These are phyloP conservation scores for Bruguiera parviflora DNA, from an alignment of 345 rosid species.

Conservation along the genomic window DNA sequence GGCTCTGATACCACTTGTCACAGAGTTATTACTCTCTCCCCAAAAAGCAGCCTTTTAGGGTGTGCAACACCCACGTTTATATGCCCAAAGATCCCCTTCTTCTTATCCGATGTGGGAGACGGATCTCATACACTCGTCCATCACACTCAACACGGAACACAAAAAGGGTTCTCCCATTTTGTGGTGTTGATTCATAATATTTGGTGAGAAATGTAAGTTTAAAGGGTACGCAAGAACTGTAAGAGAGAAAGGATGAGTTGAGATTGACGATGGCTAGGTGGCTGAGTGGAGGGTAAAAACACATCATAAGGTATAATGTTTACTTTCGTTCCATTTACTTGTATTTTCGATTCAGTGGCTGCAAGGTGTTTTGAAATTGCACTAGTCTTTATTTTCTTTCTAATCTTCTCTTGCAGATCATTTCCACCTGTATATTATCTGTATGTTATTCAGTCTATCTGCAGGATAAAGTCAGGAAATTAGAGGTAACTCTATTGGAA, in stretches of 20 bases:
- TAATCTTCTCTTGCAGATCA: slow-evolving; percentile 51
- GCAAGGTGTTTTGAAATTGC: background rate
- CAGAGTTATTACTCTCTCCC: no score
- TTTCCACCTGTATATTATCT: slow-evolving; percentile 44
- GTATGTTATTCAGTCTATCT: slow-evolving; percentile 48
- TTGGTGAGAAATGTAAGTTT: no score
- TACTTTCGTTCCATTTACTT: background rate
- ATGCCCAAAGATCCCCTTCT: no score
- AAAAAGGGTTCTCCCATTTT: no score
- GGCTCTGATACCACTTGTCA: no score
- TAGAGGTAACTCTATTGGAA: slow-evolving; percentile 48
- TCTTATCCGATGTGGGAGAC: no score
- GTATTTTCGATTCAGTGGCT: background rate
- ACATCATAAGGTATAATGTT: background rate
- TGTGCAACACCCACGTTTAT: no score
- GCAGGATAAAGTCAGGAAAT: slow-evolving; percentile 42
- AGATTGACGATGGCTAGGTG: background rate
- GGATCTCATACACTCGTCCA: no score
- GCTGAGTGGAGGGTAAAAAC: background rate
- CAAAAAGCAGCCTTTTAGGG: no score
- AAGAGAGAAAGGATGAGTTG: background rate
- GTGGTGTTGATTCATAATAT: no score
- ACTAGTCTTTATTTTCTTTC: slow-evolving; percentile 5
- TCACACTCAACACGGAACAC: no score
- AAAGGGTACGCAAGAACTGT: background rate